Evolutionary conservation across 148 eudicot genomes (phyloP).

Genomic region (Chenopodium album): DNA sequence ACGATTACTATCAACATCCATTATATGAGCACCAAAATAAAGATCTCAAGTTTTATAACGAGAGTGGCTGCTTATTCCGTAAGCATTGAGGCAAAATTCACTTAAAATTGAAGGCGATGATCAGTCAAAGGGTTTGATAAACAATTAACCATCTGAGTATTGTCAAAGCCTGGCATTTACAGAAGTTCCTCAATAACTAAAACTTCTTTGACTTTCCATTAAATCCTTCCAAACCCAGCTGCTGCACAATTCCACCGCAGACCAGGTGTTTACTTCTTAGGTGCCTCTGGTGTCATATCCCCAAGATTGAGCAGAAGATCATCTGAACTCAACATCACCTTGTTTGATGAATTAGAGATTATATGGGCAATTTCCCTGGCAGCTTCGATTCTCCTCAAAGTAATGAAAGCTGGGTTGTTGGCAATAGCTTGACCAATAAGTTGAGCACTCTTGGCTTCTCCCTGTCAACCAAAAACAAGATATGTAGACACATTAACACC

Average conservation of each 20-base stretch:
- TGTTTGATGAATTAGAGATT: constrained; percentile 61
- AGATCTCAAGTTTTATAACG: neutral
- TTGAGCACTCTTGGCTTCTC: constrained; percentile 96
- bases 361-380: constrained; percentile 75
- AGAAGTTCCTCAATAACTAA: constrained; percentile 20
- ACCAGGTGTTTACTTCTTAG: constrained; percentile 24
- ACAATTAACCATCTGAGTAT: neutral
- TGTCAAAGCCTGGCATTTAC: constrained; percentile 23
- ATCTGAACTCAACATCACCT: constrained; percentile 64
- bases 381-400: constrained; percentile 86
- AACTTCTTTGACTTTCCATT: constrained; percentile 16
- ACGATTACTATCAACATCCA: neutral
- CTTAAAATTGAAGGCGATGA: neutral
- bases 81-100: constrained; percentile 8
- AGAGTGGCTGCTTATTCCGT: constrained; percentile 22
- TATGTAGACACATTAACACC: neutral
- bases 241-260: neutral
- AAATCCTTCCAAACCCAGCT: neutral
- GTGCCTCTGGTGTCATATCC: constrained; percentile 35
- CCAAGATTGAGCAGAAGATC: constrained; percentile 82
- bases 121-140: constrained; percentile 4
- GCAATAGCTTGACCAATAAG: constrained; percentile 93
- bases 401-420: constrained; percentile 86
- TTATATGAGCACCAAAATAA: constrained; percentile 6
- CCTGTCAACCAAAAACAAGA: constrained; percentile 41